Evolutionary conservation across 352 stramenopile species (phyloP).

Genomic region (Phytopythium kandeliae): DNA sequence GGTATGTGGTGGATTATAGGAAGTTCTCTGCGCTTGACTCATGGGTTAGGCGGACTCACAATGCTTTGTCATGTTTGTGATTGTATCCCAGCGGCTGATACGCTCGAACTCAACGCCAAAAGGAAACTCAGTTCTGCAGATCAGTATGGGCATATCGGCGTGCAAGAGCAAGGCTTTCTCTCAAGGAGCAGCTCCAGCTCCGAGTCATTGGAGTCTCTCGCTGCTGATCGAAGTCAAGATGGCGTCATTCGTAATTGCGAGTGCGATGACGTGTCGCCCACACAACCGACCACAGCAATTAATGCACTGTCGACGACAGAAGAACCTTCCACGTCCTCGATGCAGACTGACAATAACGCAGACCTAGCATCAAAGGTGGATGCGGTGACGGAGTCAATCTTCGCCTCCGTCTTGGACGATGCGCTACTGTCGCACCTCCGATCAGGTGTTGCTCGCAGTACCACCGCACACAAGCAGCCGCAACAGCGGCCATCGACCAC

Average conservation of each 20-base stretch:
- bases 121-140: not conserved
- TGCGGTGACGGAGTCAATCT: not conserved
- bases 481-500: not conserved
- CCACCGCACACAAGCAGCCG: not conserved
- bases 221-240: not conserved
- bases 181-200: no score
- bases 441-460: not conserved
- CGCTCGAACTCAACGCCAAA: not conserved
- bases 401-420: not conserved
- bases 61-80: not conserved
- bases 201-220: not conserved
- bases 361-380: not conserved
- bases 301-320: not conserved
- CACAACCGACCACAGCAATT: not conserved
- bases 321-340: not conserved
- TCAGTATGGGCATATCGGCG: not conserved
- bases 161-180: no score
- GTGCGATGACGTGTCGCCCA: not conserved
- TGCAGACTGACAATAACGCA: not conserved
- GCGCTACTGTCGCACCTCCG: not conserved
- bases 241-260: no score
- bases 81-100: not conserved
- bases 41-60: not conserved
- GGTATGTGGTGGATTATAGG: slow-evolving; percentile 9
- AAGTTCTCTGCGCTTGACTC: not conserved